Conservation (phyloP, 768 basidiomycete genomes). For the Naganishia kalamii region DNA sequence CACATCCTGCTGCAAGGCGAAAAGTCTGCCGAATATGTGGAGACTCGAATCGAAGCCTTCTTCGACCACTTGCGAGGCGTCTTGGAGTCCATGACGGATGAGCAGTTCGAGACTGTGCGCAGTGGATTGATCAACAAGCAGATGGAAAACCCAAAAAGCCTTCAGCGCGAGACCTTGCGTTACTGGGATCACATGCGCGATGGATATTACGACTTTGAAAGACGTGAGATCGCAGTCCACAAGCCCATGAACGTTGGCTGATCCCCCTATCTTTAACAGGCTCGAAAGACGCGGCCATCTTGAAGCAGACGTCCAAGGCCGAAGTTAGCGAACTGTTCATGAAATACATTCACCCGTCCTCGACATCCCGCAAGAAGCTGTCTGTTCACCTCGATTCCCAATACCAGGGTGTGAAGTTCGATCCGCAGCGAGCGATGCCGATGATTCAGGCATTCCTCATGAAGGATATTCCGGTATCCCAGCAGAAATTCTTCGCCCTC, state of each 20-base stretch:
- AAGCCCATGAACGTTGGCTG: neutral
- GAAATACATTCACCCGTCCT: constrained; percentile 62
- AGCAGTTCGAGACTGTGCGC: constrained; percentile 73
- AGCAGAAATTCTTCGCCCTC: constrained; percentile 54
- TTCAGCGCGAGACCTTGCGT: constrained; percentile 63
- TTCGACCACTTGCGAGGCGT: constrained; percentile 63
- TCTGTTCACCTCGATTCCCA: constrained; percentile 72
- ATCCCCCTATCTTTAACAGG: constrained; percentile 52
- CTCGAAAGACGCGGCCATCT: constrained; percentile 61
- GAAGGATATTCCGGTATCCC: constrained; percentile 53
- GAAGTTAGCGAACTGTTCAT: constrained; percentile 70
- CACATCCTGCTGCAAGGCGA: constrained; percentile 86
- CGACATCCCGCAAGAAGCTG: constrained; percentile 66
- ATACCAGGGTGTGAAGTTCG: constrained; percentile 56
- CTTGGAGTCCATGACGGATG: constrained; percentile 62
- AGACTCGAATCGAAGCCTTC: constrained; percentile 82
- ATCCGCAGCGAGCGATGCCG: constrained; percentile 58
- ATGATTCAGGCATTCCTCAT: constrained; percentile 57
- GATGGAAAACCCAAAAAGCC: constrained; percentile 79
- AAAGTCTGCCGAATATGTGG: constrained; percentile 68
- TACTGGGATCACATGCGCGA: constrained; percentile 67
- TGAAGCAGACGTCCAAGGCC: constrained; percentile 63
- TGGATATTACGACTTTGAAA: constrained; percentile 78
- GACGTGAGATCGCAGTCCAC: constrained; percentile 55
- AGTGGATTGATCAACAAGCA: constrained; percentile 69